Base-by-base conservation (phyloP, 257 asterid species). In the Anisodus tanguticus region DNA sequence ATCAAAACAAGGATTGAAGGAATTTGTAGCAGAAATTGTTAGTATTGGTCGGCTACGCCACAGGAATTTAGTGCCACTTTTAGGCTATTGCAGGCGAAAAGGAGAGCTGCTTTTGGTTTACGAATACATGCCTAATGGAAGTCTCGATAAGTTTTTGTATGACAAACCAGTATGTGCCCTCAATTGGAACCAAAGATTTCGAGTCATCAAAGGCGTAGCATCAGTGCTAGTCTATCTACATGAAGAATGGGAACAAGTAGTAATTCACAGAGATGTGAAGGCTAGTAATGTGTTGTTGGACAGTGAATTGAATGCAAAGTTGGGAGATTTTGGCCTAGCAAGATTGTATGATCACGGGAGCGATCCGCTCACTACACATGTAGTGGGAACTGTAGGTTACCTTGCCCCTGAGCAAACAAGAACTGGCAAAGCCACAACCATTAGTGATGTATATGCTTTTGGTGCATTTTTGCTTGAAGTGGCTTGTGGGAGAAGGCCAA, bases 401-500 rank as follows among this genome's bases (percentile, higher is more conserved):
- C 86, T 93, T 41, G 95, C 97, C 3, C 95, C 97, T 0, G 95
- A 93, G 83, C 97, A 43, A 60, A 43, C 74, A 3, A 60, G 76
- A 81, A 60, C 72, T 51, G 76, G 84, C 41, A 81, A 63, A 11
- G 84, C 77, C 10, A 81, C 97, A 0, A 88, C 94, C 1, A 51
- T 90, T 79, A 86, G 89, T 0, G 97, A 93, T 49, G 95, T 91
- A 59, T 93, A 86, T 41, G 93, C 91, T 1, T 93, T 91, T 72
- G 97, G 97, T 39, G 92, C 93, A 0, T 90, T 93, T 66, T 58
- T 92, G 82, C 95, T 93, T 1, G 97, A 93, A 84, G 97, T 93
- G 5, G 91, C 77, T 0, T 89, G 91, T 22, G 97, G 95, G n/a
- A 85, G 92, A 84, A 91, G 95, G 86, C 97, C 97, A 0, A 83